Base-by-base conservation (phyloP, 345 rosid species). In the Camelina laxa region DNA sequence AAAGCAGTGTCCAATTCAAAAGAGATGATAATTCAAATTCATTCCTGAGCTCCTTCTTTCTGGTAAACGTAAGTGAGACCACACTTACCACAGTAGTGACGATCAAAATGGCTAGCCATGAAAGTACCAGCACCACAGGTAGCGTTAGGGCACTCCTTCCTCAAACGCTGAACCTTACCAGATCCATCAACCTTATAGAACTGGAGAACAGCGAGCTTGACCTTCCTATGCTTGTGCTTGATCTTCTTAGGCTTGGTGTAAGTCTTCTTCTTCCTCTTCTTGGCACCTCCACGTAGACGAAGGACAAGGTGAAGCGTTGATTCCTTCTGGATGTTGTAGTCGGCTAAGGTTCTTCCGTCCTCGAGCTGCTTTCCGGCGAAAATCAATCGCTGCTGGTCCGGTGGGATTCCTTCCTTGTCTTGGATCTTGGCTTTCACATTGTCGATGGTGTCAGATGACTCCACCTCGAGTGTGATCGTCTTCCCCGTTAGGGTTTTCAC, bases 41-140 rank as follows among this genome's bases (percentile, higher is more conserved):
- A 75, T 50, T 53, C 74, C 17, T 82, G 88, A 60, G 72, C 87
- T 6, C 86, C 91, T 31, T 87, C 89, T 68, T 85, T 85, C 86
- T 85, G 87, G 86, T 84, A 87, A 66, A 87, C 87, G 59, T 85
- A 87, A 0, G 91, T 87, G 33, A 87, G 87, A 16, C 91, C 89
- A 21, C 91, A 87, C 87, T 87, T 87, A 78, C 91, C 91, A 66
- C 91, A 85, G 67, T 87, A 87, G 79, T 87, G 91, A 62, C 91
- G 84, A 13, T 87, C 89, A n/a, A 85, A 85, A 61, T 87, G 91
- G 60, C 82, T 87, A 41, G 91, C 89, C 87, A 87, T 87, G 83
- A 87, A 87, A 7, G 91, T 87, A 2, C 89, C 91, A 9, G 89
- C 89, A 0, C 89, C 91, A 65, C 91, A 87, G 48, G 86, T 88